Conservation (phyloP, 169 alveolate species). For the Toxoplasma gondii region DNA sequence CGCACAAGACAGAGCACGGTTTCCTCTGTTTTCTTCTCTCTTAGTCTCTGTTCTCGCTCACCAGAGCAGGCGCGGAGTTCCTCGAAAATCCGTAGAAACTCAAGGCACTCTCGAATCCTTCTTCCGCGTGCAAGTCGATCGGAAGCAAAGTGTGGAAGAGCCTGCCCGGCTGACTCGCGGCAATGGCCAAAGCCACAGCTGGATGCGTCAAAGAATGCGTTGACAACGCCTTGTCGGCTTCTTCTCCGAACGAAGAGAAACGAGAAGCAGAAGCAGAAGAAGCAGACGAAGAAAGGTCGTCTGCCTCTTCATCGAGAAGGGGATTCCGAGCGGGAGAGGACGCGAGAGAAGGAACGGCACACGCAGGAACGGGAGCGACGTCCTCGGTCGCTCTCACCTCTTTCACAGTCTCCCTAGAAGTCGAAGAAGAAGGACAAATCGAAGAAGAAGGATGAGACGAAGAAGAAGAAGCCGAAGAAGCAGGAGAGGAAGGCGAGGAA, state of each 20-base stretch:
- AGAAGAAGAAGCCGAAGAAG: no score
- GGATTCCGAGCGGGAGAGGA: not conserved
- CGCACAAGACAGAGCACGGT: no score
- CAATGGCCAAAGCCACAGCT: constrained; percentile 34
- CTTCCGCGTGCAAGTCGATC: constrained; percentile 50
- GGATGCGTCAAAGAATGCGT: not conserved
- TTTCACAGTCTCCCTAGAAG: no score
- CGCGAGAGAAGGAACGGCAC: not conserved
- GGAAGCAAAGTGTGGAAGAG: constrained; percentile 58
- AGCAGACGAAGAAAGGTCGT: not conserved
- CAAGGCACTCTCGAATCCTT: constrained; percentile 1
- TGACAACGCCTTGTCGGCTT: no score
- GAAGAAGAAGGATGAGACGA: no score
- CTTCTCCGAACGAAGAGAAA: no score
- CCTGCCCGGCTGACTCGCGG: constrained; percentile 62
- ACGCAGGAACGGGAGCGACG: not conserved
- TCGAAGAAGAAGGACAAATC: no score
- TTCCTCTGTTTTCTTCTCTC: no score
- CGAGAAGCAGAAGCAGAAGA: not conserved
- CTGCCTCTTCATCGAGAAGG: not conserved
- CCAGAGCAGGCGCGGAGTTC: not conserved
- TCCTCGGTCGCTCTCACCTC: not conserved
- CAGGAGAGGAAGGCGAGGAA: no score
- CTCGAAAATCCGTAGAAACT: constrained; percentile 56
- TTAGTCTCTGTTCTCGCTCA: not conserved